Conservation (phyloP, 108 stramenopile genomes). For the Asterionellopsis glacialis region DNA sequence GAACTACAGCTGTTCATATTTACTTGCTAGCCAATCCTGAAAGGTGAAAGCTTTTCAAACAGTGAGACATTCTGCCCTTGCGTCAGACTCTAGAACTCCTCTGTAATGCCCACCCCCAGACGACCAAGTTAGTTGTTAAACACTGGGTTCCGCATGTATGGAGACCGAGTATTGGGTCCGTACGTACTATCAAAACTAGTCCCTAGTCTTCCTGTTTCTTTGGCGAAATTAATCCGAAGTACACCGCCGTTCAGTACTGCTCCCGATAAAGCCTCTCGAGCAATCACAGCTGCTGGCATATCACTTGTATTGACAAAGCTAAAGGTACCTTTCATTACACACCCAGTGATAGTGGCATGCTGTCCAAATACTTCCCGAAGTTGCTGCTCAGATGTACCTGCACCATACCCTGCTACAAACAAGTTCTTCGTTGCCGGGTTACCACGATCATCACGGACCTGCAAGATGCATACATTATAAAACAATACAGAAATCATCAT, state of each 20-base stretch:
- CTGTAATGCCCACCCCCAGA: too few species aligned
- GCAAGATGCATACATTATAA: constrained; percentile 4
- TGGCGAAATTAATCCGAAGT: constrained; percentile 84
- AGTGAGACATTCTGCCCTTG: too few species aligned
- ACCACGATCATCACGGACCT: constrained; percentile 77
- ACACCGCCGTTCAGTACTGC: constrained; percentile 67
- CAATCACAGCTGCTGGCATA: constrained; percentile 50
- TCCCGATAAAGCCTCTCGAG: constrained; percentile 60
- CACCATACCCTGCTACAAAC: constrained; percentile 85
- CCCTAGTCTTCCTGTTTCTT: constrained; percentile 81
- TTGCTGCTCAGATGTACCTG: constrained; percentile 71
- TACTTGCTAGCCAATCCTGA: too few species aligned
- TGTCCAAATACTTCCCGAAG: constrained; percentile 57
- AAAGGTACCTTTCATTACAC: constrained; percentile 71
- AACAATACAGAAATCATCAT: background rate
- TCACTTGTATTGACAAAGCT: constrained; percentile 78
- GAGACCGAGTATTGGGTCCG: constrained; percentile 12
- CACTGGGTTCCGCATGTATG: background rate
- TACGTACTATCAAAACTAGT: constrained; percentile 80
- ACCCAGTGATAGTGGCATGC: constrained; percentile 57
- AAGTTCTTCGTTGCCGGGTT: constrained; percentile 85
- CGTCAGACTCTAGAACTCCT: too few species aligned
- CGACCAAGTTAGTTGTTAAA: too few species aligned
- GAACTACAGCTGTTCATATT: too few species aligned
- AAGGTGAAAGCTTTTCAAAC: too few species aligned